Conservation (phyloP, 352 stramenopile species). For the Pythium graminicola region DNA sequence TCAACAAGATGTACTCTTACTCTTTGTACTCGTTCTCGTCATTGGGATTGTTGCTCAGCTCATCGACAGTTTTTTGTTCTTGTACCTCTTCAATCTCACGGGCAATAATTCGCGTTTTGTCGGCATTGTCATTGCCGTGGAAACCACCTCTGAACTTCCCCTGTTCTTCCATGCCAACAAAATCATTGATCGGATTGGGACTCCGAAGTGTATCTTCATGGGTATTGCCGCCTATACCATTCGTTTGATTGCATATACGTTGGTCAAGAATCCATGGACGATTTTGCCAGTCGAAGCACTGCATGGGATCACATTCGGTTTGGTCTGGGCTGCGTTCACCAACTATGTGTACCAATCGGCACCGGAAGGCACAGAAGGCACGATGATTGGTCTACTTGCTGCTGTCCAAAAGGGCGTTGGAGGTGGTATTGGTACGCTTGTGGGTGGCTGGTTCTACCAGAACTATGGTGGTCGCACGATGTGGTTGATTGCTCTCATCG, state of each 20-base stretch:
- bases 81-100: slow-evolving; percentile 68
- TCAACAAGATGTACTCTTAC: slow-evolving; percentile 47
- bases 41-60: slow-evolving; percentile 49
- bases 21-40: slow-evolving; percentile 64
- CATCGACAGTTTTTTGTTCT: slow-evolving; percentile 66
- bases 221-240: slow-evolving; percentile 47
- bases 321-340: slow-evolving; percentile 70
- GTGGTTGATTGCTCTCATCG: slow-evolving; percentile 46
- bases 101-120: slow-evolving; percentile 54
- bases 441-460: slow-evolving; percentile 67
- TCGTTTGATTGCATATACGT: slow-evolving; percentile 53
- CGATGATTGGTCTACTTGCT: slow-evolving; percentile 62
- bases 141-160: slow-evolving; percentile 66
- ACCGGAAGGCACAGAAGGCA: slow-evolving; percentile 55
- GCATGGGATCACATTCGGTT: slow-evolving; percentile 61
- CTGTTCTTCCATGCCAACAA: slow-evolving; percentile 71
- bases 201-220: slow-evolving; percentile 42
- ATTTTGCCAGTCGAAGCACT: slow-evolving; percentile 55
- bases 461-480: slow-evolving; percentile 42
- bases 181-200: slow-evolving; percentile 56
- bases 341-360: slow-evolving; percentile 72
- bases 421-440: slow-evolving; percentile 47
- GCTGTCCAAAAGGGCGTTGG: slow-evolving; percentile 66
- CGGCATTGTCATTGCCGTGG: slow-evolving; percentile 55
- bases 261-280: slow-evolving; percentile 53